Evolutionary conservation across 257 asterid species (phyloP).

Genomic region (Forsythia viridissima): DNA sequence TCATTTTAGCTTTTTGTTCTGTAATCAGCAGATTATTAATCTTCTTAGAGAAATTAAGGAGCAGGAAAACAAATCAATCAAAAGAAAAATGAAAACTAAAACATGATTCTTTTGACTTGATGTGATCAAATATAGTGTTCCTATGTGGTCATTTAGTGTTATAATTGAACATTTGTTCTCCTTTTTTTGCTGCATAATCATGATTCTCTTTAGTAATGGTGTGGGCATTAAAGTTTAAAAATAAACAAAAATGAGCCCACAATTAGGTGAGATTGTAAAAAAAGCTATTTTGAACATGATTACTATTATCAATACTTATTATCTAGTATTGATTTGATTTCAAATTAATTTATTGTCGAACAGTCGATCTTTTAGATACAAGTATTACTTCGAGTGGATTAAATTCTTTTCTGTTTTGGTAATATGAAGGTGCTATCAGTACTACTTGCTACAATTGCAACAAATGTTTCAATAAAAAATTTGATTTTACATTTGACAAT

Average conservation of each 20-base stretch:
- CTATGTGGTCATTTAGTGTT: conserved; percentile 19
- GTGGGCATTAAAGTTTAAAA: conserved; percentile 19
- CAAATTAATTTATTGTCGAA: background rate
- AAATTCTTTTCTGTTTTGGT: too few relatives aligned
- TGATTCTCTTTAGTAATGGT: conserved; percentile 38
- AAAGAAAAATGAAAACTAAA: too few relatives aligned
- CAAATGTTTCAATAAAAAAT: conserved; percentile 66
- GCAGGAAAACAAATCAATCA: too few relatives aligned
- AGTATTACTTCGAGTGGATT: too few relatives aligned
- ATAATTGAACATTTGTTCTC: conserved; percentile 29
- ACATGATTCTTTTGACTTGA: background rate
- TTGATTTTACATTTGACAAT: conserved; percentile 73
- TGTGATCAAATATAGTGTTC: background rate
- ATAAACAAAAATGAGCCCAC: conserved; percentile 36
- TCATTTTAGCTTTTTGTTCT: background rate
- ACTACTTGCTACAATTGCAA: conserved; percentile 66
- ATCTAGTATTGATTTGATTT: background rate
- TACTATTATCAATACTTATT: too few relatives aligned
- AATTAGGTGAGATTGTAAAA: conserved; percentile 28
- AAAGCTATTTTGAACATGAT: conserved; percentile 12
- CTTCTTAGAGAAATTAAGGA: too few relatives aligned
- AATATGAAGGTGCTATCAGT: conserved; percentile 53
- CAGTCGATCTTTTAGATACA: too few relatives aligned
- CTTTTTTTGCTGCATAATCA: conserved; percentile 48
- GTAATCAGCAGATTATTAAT: too few relatives aligned